phyloP scores from a whole-genome alignment of 2,329 filamentous ascomycete species.

The Trichoderma semiorbis region DNA sequence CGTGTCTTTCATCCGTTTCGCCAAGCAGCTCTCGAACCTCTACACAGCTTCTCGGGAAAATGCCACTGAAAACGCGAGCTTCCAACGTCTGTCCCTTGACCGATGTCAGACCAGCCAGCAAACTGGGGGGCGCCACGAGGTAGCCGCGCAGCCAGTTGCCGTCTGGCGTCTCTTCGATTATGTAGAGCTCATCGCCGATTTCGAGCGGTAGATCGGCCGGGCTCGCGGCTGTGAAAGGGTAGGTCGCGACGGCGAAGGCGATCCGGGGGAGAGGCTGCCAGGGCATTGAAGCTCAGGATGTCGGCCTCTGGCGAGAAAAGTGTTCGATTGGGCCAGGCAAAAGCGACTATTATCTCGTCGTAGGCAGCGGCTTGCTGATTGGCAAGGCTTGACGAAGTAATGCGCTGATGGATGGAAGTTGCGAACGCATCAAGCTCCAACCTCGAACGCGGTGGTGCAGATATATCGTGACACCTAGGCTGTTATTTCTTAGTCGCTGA shows the following conservation, averaged over 20 bases:
- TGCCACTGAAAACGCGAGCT: conserved; percentile 95
- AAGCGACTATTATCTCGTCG: background rate
- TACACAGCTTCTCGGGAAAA: conserved; percentile 92
- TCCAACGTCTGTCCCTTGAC: conserved; percentile 91
- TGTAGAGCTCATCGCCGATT: conserved; percentile 96
- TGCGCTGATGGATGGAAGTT: conserved; percentile 19
- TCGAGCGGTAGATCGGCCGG: conserved; percentile 92
- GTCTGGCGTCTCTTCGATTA: conserved; percentile 93
- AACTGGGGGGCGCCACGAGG: conserved; percentile 86
- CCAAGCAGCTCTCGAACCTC: conserved; percentile 91
- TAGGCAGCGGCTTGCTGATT: conserved; percentile 14
- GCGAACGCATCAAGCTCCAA: conserved; percentile 31
- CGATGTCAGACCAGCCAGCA: conserved; percentile 87
- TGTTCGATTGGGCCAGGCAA: conserved; percentile 16
- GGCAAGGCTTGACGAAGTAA: conserved; percentile 19
- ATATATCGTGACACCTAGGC: conserved; percentile 22
- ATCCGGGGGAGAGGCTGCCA: conserved; percentile 97
- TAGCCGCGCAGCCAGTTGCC: conserved; percentile 94
- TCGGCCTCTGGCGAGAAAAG: background rate
- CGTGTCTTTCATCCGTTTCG: conserved; percentile 58
- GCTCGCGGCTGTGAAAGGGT: conserved; percentile 83
- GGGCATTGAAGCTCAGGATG: conserved; percentile 62
- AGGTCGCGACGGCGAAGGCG: conserved; percentile 95
- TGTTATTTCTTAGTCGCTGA: background rate
- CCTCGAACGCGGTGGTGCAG: conserved; percentile 17